Base-by-base conservation (phyloP, 202 grass and related monocot species). In the Alloteropsis angusta region DNA sequence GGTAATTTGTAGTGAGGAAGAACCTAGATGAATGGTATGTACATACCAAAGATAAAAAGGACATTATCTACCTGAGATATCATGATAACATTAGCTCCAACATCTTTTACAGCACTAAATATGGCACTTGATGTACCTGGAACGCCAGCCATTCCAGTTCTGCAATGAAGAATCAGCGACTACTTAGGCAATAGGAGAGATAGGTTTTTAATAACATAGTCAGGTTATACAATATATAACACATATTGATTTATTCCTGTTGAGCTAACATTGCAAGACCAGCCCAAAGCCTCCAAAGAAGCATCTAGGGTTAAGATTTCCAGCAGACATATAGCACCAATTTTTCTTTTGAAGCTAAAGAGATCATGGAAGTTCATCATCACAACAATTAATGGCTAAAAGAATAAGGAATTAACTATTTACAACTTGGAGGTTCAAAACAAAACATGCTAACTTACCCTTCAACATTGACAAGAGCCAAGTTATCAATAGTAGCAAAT, bases 21-120 rank as follows among this genome's bases (percentile, higher is more conserved):
- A 84, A 76, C 10, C 56, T 25, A 48, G 17, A 65, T 80, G 13
- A 78, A 82, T 82, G 8, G 43, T 88, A 77, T 46, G 34, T 7
- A 74, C 14, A 60, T 60, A 43, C 22, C 39, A 66, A 36, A 72
- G 14, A 71, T 52, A 38, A 88, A 88, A 67, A 80, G 44, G 9
- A 61, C 28, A 17, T 58, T 14, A 78, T 55, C 39, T 79, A 98
- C 95, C 87, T 98, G 95, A 77, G 95, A 98, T 79, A 98, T 98
- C 95, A 98, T 98, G 84, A 89, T 89, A 88, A 98, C 96, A 77
- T 98, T 98, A 85, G 96, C 96, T 77, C 92, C 96, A 77, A 98
- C 96, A 77, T 95, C 96, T 85, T 98, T 98, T 38, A 89, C 92
- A 80, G 84, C 74, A 79, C 82, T 72, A 90, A 98, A 98, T 76